Percentiles rank a stretch among this genome's conserved stretches.
These are phyloP conservation scores for Plasmodium vinckei DNA, from an alignment of 169 alveolate species.

Conservation along the genomic window DNA sequence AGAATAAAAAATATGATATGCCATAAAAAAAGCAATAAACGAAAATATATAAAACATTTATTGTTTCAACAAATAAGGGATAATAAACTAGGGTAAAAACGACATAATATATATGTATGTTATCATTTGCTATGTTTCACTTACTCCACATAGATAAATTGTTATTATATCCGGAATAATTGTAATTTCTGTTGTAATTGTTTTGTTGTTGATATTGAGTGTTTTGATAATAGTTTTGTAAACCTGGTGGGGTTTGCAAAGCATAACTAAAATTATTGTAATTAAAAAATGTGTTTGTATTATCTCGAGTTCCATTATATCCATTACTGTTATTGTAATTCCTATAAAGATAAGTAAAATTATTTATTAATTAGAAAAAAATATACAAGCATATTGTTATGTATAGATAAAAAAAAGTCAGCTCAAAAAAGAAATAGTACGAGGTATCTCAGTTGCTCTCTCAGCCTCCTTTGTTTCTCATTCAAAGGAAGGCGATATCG, in stretches of 20 bases:
- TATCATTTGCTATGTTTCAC: neutral
- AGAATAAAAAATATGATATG: too few relatives aligned
- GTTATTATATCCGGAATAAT: conserved; percentile 64
- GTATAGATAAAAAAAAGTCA: too few relatives aligned
- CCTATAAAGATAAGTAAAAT: conserved; percentile 6
- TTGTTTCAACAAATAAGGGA: too few relatives aligned
- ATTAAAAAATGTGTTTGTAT: conserved; percentile 51
- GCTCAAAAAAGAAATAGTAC: too few relatives aligned
- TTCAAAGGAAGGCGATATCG: too few relatives aligned
- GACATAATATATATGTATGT: too few relatives aligned
- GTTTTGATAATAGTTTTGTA: conserved; percentile 56
- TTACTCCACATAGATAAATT: conserved; percentile 76
- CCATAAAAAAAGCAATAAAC: too few relatives aligned
- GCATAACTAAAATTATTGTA: conserved; percentile 52
- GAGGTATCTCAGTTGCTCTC: too few relatives aligned
- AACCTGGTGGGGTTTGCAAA: conserved; percentile 68
- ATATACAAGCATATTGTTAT: neutral
- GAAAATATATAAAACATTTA: too few relatives aligned
- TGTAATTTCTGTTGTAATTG: conserved; percentile 62
- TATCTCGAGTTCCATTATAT: conserved; percentile 62
- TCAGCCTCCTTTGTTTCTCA: too few relatives aligned
- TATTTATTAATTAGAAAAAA: neutral
- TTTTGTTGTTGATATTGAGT: conserved; percentile 74
- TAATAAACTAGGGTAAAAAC: too few relatives aligned
- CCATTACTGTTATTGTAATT: conserved; percentile 68